Percentiles rank a stretch among this genome's conserved stretches.
Evolutionary conservation across 2,329 filamentous ascomycete species (phyloP).

Genomic region (Botryotinia convoluta): DNA sequence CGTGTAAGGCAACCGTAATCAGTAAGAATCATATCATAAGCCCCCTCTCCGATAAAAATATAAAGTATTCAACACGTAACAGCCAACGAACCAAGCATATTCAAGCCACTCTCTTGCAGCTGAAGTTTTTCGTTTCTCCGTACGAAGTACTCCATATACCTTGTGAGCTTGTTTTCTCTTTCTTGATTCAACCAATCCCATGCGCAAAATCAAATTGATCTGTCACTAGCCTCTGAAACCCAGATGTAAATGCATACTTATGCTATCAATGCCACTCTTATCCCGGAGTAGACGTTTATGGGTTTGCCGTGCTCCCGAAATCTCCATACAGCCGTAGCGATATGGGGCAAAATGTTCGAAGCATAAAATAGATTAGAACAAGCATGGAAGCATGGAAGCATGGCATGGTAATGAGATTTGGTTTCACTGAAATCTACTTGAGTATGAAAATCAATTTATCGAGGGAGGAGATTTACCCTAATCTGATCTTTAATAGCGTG

Average conservation of each 20-base stretch:
- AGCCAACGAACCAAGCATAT: slow-evolving; percentile 5
- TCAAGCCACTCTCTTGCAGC: slow-evolving; percentile 5
- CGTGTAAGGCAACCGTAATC: not conserved
- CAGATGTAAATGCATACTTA: not conserved
- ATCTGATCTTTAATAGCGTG: not conserved
- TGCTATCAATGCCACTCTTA: not conserved
- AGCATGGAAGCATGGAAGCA: not conserved
- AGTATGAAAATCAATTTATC: not conserved
- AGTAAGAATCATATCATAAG: not conserved
- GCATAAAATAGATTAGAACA: not conserved
- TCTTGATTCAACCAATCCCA: not conserved
- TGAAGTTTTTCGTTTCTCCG: not conserved
- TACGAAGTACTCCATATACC: not conserved
- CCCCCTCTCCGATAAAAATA: not conserved
- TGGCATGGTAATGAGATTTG: not conserved
- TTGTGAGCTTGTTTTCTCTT: too few relatives aligned
- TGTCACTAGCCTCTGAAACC: not conserved
- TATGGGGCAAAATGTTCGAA: not conserved
- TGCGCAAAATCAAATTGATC: not conserved
- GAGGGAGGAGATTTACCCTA: not conserved
- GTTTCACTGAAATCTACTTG: not conserved
- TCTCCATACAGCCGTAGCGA: slow-evolving; percentile 2
- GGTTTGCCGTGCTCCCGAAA: slow-evolving; percentile 1
- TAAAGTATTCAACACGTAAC: not conserved
- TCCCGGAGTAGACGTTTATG: not conserved